phyloP scores from a whole-genome alignment of 2,329 filamentous ascomycete species.

The Calonectria pauciramosa region DNA sequence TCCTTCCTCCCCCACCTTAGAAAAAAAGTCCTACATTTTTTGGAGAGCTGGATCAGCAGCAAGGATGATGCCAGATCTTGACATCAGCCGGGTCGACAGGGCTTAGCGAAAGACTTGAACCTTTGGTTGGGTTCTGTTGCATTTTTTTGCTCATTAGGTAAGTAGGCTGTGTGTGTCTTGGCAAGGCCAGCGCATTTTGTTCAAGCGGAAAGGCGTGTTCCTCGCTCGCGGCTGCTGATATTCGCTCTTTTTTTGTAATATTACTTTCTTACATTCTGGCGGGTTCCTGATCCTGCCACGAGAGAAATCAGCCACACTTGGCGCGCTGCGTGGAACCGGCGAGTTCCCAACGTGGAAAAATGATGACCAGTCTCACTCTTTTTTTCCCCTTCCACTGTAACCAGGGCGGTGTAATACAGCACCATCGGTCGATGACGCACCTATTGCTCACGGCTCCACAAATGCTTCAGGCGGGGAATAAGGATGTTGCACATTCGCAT shows the following conservation, averaged over 20 bases:
- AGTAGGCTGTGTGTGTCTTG: slow-evolving; percentile 4
- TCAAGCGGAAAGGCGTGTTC: not conserved
- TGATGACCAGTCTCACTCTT: not conserved
- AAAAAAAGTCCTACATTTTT: not conserved
- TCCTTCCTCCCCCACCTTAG: not conserved
- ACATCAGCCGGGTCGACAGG: not conserved
- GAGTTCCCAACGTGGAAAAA: not conserved
- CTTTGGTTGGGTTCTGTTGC: not conserved
- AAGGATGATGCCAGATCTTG: not conserved
- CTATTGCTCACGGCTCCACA: not conserved
- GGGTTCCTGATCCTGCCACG: not conserved
- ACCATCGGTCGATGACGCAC: not conserved
- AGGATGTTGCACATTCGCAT: too few relatives aligned
- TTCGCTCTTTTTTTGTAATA: not conserved
- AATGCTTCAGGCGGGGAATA: not conserved
- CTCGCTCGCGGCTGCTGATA: not conserved
- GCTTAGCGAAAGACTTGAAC: not conserved
- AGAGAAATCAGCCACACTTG: not conserved
- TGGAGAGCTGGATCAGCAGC: not conserved
- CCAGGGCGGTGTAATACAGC: not conserved
- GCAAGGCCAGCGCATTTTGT: not conserved
- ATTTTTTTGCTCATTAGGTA: not conserved
- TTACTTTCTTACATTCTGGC: too few relatives aligned
- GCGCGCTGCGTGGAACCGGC: not conserved
- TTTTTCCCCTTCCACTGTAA: not conserved